These are phyloP conservation scores for Digitaria exilis DNA, from an alignment of 202 grass and related monocot species.

Conservation along the genomic window DNA sequence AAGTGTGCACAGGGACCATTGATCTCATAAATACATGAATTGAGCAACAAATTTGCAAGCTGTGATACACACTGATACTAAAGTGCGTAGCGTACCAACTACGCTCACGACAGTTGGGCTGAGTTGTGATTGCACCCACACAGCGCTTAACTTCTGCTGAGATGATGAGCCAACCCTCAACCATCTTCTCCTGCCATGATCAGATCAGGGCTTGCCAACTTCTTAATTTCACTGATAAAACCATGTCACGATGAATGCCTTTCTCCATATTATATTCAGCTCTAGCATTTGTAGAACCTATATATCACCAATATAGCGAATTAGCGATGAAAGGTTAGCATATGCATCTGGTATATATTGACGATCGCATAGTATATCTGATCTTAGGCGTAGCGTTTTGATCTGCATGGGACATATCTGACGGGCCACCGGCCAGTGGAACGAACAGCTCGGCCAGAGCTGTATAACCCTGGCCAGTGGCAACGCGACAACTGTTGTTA, in stretches of 20 bases:
- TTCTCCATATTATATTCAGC: too few relatives aligned
- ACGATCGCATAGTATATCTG: too few relatives aligned
- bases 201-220: too few relatives aligned
- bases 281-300: too few relatives aligned
- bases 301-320: too few relatives aligned
- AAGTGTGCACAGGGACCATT: slow-evolving; percentile 36
- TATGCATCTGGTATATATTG: too few relatives aligned
- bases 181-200: neutral
- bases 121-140: slow-evolving; percentile 47
- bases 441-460: slow-evolving; percentile 30
- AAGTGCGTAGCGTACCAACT: slow-evolving; percentile 31
- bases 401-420: neutral
- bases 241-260: too few relatives aligned
- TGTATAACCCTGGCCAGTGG: slow-evolving; percentile 13
- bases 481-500: slow-evolving; percentile 34
- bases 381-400: too few relatives aligned
- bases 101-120: slow-evolving; percentile 39
- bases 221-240: too few relatives aligned
- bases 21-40: slow-evolving; percentile 36
- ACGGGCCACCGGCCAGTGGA: neutral
- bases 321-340: too few relatives aligned
- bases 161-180: neutral
- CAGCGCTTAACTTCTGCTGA: slow-evolving; percentile 18
- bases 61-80: too few relatives aligned
- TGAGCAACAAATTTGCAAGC: slow-evolving; percentile 44